A percentile compares a stretch with the other conserved stretches of the same genome.
Evolutionary conservation across 495 filamentous ascomycete species (phyloP).

Genomic region (Glonium stellatum): DNA sequence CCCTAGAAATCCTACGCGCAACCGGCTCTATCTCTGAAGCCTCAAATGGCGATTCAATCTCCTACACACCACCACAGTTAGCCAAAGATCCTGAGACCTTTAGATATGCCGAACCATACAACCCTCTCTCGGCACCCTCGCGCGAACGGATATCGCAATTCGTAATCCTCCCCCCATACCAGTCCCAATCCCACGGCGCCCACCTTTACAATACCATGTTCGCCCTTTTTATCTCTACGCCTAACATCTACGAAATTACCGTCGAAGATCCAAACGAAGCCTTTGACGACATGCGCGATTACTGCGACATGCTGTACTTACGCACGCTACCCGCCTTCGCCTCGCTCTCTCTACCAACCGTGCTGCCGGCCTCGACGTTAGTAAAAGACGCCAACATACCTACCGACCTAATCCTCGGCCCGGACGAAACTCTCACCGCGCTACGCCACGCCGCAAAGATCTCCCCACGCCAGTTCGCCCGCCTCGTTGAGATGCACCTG

Average conservation of each 20-base stretch:
- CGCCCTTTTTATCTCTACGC: conserved; percentile 51
- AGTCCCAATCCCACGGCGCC: conserved; percentile 68
- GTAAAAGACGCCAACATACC: conserved; percentile 44
- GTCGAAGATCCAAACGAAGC: conserved; percentile 94
- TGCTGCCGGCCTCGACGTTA: conserved; percentile 30
- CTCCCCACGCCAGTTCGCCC: conserved; percentile 75
- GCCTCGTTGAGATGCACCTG: conserved; percentile 83
- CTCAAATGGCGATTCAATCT: conserved; percentile 17
- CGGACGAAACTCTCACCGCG: conserved; percentile 44
- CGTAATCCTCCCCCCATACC: conserved; percentile 83
- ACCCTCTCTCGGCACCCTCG: conserved; percentile 46
- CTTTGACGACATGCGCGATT: conserved; percentile 85
- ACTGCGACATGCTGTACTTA: conserved; percentile 69
- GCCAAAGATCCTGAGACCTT: conserved; percentile 14
- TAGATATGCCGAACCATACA: conserved; percentile 7
- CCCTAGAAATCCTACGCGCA: conserved; percentile 23
- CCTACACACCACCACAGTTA: conserved; percentile 1
- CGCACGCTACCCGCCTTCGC: conserved; percentile 47
- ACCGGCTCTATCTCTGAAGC: conserved; percentile 38
- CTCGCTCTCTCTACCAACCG: conserved; percentile 46
- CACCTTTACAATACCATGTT: conserved; percentile 76
- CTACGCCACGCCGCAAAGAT: conserved; percentile 68
- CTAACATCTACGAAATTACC: conserved; percentile 70
- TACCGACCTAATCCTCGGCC: conserved; percentile 55
- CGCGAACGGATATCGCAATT: conserved; percentile 89